phyloP scores from a whole-genome alignment of 345 rosid species.

The Citrus inodora region DNA sequence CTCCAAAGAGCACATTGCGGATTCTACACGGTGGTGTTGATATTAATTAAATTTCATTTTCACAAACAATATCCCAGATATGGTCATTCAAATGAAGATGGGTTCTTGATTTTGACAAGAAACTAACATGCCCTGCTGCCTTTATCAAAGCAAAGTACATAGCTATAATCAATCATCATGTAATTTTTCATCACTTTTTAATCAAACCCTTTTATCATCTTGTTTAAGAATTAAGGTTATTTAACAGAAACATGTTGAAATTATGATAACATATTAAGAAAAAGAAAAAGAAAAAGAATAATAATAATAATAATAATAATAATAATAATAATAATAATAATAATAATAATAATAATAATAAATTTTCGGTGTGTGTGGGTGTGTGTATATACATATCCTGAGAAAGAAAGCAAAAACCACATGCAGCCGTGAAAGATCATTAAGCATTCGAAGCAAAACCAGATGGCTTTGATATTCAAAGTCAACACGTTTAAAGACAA shows the following conservation, averaged over 20 bases:
- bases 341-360: no score
- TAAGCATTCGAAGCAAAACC: background rate
- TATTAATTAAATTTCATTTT: constrained; percentile 23
- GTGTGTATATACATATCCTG: no score
- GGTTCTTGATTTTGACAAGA: constrained; percentile 66
- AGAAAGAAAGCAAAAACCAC: constrained; percentile 42
- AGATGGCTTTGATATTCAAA: constrained; percentile 23
- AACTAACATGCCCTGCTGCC: constrained; percentile 46
- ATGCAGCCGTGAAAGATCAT: constrained; percentile 25
- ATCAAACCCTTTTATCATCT: constrained; percentile 2
- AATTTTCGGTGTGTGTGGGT: no score
- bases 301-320: no score
- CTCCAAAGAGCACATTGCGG: constrained; percentile 34
- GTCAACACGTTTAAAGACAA: constrained; percentile 35
- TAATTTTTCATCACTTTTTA: background rate
- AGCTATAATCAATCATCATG: background rate
- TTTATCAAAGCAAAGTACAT: constrained; percentile 3
- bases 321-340: no score
- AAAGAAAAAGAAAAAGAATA: background rate
- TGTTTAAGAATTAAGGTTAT: background rate
- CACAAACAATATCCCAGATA: constrained; percentile 29
- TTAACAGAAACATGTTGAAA: constrained; percentile 1
- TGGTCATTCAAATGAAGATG: constrained; percentile 21
- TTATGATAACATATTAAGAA: background rate
- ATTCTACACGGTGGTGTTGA: constrained; percentile 37